Evolutionary conservation across 495 filamentous ascomycete genomes (phyloP).

Genomic region (Penicillium tannophilum): DNA sequence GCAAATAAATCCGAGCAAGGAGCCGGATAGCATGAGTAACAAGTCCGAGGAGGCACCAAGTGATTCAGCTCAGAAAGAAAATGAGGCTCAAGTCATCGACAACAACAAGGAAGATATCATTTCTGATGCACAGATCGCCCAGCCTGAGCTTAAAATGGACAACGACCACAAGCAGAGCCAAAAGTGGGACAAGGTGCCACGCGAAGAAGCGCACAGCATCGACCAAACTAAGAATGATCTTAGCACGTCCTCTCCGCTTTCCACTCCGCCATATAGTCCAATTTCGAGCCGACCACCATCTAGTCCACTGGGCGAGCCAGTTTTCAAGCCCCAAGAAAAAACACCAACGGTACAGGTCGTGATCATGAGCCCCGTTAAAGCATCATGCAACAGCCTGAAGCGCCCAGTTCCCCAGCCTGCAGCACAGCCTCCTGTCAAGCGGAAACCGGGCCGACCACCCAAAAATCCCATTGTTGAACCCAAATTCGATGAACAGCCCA

Average conservation of each 20-base stretch:
- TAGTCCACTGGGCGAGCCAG: neutral
- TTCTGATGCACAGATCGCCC: neutral
- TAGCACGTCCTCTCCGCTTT: neutral
- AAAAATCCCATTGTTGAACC: constrained; percentile 6
- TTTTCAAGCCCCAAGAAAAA: neutral
- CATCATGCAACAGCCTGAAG: constrained; percentile 8
- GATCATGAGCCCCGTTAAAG: constrained; percentile 12
- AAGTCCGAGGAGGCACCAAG: neutral
- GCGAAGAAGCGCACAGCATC: neutral
- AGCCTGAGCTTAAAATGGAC: neutral
- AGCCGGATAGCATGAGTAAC: neutral
- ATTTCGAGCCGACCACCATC: neutral
- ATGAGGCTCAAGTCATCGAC: neutral
- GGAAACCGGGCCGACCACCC: constrained; percentile 23
- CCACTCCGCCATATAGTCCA: neutral
- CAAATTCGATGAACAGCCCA: neutral
- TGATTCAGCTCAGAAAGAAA: neutral
- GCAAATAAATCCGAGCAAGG: neutral
- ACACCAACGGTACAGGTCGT: constrained; percentile 19
- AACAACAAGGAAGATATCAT: neutral
- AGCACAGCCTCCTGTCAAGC: constrained; percentile 23
- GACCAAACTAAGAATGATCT: neutral
- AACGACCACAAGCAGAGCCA: neutral
- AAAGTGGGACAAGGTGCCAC: neutral
- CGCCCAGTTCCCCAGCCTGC: constrained; percentile 17